Conservation (phyloP, 2,329 filamentous ascomycete species). For the Aureobasidium melanogenum region DNA sequence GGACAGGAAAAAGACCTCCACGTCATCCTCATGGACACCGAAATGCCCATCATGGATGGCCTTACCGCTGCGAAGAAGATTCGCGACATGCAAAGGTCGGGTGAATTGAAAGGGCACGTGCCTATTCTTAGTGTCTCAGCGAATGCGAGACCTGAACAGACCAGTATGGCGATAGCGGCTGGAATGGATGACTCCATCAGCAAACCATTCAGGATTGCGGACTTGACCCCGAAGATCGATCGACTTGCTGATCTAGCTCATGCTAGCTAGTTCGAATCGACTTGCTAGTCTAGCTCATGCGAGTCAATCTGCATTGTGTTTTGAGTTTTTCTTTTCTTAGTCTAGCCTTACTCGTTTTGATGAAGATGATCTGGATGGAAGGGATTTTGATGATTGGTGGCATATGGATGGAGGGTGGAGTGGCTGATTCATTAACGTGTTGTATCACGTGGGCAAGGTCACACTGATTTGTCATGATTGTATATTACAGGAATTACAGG, state of each 20-base stretch:
- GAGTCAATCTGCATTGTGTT: neutral
- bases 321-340: neutral
- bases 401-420: too few species aligned
- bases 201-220: conserved; percentile 15
- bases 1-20: conserved; percentile 1
- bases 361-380: too few species aligned
- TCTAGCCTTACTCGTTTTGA: too few species aligned
- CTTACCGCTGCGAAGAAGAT: conserved; percentile 63
- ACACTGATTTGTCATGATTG: neutral
- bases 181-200: conserved; percentile 47
- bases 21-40: conserved; percentile 55
- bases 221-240: conserved; percentile 14
- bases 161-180: conserved; percentile 59
- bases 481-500: neutral
- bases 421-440: too few species aligned
- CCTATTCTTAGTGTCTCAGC: conserved; percentile 74
- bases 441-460: neutral
- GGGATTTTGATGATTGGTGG: neutral
- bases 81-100: conserved; percentile 54
- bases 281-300: neutral
- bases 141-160: conserved; percentile 67
- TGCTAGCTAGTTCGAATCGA: conserved; percentile 6
- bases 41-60: conserved; percentile 54
- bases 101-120: conserved; percentile 54
- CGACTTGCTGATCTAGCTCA: neutral